Percentiles rank a stretch among this genome's conserved stretches.
phyloP scores from a whole-genome alignment of 2,329 filamentous ascomycete genomes.

The Scleromitrula shiraiana region DNA sequence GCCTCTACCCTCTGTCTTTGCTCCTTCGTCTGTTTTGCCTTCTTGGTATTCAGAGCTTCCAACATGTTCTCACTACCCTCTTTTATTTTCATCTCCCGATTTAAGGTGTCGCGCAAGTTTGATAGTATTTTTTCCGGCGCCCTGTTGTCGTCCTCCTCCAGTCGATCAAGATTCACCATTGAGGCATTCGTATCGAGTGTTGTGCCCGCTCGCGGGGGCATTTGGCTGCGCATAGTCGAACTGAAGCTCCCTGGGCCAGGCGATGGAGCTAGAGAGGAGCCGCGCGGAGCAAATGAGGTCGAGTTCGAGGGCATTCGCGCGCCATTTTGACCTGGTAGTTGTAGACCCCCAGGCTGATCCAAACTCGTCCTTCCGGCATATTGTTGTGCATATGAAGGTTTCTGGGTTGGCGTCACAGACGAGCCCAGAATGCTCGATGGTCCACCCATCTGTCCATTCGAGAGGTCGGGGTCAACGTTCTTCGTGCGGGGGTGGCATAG shows the following conservation, averaged over 20 bases:
- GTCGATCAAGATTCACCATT: conserved; percentile 42
- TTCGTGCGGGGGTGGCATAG: conserved; percentile 25
- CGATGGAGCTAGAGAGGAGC: conserved; percentile 62
- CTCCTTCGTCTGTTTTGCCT: conserved; percentile 89
- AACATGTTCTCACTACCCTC: conserved; percentile 96
- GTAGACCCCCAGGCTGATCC: conserved; percentile 47
- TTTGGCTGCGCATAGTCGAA: conserved; percentile 70
- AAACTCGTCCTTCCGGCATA: conserved; percentile 40
- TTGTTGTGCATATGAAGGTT: conserved; percentile 40
- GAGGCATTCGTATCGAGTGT: conserved; percentile 47
- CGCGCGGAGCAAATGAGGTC: conserved; percentile 56
- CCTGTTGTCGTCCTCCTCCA: conserved; percentile 53
- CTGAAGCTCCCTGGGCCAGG: conserved; percentile 80
- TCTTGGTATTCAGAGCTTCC: conserved; percentile 89
- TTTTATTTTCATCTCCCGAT: conserved; percentile 96
- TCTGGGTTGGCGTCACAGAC: conserved; percentile 47
- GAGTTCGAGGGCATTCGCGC: conserved; percentile 44
- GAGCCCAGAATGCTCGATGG: conserved; percentile 43
- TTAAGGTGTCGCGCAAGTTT: conserved; percentile 73
- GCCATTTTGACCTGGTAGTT: conserved; percentile 39
- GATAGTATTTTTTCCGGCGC: conserved; percentile 67
- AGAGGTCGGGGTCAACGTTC: conserved; percentile 21
- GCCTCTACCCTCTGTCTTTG: conserved; percentile 73
- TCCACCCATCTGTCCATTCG: conserved; percentile 31
- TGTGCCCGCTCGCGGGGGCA: conserved; percentile 55